Percentiles rank a stretch among this genome's conserved stretches.
Evolutionary conservation across 305 asterid genomes (phyloP).

Genomic region (Lippia alba): DNA sequence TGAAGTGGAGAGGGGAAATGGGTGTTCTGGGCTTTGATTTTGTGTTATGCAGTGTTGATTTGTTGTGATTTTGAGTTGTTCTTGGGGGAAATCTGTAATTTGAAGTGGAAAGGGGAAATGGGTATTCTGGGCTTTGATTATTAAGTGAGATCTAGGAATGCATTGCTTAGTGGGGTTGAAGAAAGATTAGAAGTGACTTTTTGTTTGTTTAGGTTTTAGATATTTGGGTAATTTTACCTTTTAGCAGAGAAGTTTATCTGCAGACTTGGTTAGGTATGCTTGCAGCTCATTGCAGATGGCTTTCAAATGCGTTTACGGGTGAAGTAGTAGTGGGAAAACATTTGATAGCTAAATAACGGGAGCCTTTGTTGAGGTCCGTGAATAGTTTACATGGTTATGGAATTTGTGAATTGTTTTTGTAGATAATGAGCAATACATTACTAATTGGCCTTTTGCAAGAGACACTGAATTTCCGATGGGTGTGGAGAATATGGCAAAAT

Average conservation of each 20-base stretch:
- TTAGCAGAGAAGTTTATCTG: not conserved
- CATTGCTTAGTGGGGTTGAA: constrained; percentile 25
- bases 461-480: too few relatives aligned
- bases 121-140: constrained; percentile 27
- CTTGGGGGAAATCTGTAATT: not conserved
- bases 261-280: not conserved
- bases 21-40: constrained; percentile 9
- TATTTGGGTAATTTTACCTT: constrained; percentile 1
- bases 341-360: not conserved
- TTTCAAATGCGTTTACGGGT: constrained; percentile 3
- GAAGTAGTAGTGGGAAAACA: not conserved
- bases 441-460: too few relatives aligned
- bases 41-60: not conserved
- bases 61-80: not conserved
- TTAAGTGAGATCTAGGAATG: constrained; percentile 35
- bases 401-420: not conserved
- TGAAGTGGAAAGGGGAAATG: not conserved
- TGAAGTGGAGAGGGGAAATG: not conserved
- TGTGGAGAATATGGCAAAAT: too few relatives aligned
- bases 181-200: not conserved
- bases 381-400: constrained; percentile 3
- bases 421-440: constrained; percentile 8
- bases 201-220: constrained; percentile 10
- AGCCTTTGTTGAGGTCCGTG: not conserved
- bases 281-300: not conserved